Evolutionary conservation across 805 yeast species (phyloP).

Genomic region (Saturnispora gosingensis): DNA sequence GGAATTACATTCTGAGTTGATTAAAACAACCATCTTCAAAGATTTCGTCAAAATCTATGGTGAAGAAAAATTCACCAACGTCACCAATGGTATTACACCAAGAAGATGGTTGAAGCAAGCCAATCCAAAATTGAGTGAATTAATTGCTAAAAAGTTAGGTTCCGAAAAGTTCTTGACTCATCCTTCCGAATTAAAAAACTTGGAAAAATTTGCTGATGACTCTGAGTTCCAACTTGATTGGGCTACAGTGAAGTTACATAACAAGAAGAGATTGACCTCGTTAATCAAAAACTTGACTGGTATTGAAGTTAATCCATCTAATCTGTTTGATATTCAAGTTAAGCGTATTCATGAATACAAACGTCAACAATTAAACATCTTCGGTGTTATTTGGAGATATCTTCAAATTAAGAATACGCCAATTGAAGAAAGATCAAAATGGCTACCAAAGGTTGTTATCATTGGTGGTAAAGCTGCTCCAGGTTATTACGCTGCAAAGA

Average conservation of each 20-base stretch:
- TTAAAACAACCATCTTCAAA: constrained; percentile 79
- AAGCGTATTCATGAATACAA: constrained; percentile 94
- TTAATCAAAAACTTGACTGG: constrained; percentile 55
- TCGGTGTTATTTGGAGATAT: constrained; percentile 82
- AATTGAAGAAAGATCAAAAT: constrained; percentile 51
- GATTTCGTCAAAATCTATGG: constrained; percentile 85
- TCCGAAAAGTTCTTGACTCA: constrained; percentile 62
- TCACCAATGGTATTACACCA: constrained; percentile 92
- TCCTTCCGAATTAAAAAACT: constrained; percentile 54
- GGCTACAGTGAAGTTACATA: constrained; percentile 60
- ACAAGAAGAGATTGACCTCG: constrained; percentile 58
- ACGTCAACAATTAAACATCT: constrained; percentile 88
- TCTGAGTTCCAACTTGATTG: constrained; percentile 57
- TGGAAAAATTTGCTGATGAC: constrained; percentile 63
- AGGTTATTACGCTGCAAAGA: constrained; percentile 94
- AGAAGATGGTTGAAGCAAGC: constrained; percentile 95
- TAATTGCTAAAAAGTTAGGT: constrained; percentile 65
- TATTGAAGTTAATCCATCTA: constrained; percentile 59
- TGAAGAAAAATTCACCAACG: constrained; percentile 74
- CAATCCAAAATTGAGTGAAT: constrained; percentile 67
- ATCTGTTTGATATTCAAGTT: constrained; percentile 84
- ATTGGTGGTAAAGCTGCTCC: constrained; percentile 97
- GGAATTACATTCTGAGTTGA: constrained; percentile 85
- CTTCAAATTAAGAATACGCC: constrained; percentile 62
- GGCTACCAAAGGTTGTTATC: constrained; percentile 66